Percentiles rank a stretch among this genome's conserved stretches.
Evolutionary conservation across 2,329 filamentous ascomycete genomes (phyloP).

Genomic region (Penicillium griseofulvum): DNA sequence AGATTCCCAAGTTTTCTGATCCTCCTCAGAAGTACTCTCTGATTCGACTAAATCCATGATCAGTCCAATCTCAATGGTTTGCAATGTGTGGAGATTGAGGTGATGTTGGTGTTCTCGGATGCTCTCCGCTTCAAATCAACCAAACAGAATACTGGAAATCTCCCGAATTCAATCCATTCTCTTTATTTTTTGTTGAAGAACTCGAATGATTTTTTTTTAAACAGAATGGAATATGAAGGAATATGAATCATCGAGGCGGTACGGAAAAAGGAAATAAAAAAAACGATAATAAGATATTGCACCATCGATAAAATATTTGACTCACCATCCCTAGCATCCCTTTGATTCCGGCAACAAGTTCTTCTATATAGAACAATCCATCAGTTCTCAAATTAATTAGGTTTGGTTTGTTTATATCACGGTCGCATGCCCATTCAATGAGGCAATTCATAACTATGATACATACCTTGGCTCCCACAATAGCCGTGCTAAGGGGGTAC

Average conservation of each 20-base stretch:
- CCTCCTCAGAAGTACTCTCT: slow-evolving; percentile 37
- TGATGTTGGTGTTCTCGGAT: slow-evolving; percentile 10
- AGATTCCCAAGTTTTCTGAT: slow-evolving; percentile 35
- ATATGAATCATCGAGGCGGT: slow-evolving; percentile 24
- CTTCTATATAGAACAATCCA: slow-evolving; percentile 6
- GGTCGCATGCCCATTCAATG: not conserved
- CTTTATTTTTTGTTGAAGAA: not conserved
- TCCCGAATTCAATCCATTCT: slow-evolving; percentile 1
- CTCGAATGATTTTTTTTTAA: not conserved
- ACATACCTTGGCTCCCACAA: slow-evolving; percentile 36
- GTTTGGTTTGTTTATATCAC: not conserved
- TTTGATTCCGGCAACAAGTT: slow-evolving; percentile 18
- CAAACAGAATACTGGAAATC: slow-evolving; percentile 4
- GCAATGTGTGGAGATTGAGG: slow-evolving; percentile 19
- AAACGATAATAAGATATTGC: slow-evolving; percentile 16
- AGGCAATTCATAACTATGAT: not conserved
- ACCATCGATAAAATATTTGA: slow-evolving; percentile 24
- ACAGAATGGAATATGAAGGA: not conserved
- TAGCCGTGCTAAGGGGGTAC: slow-evolving; percentile 28
- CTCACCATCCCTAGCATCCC: slow-evolving; percentile 27
- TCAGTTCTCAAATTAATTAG: not conserved
- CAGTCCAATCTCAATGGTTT: not conserved
- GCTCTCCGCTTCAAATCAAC: slow-evolving; percentile 2
- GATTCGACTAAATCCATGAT: slow-evolving; percentile 38
- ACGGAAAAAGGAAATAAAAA: slow-evolving; percentile 14